These are phyloP conservation scores for Spinacia oleracea DNA, from an alignment of 179 eudicot species.

Conservation along the genomic window DNA sequence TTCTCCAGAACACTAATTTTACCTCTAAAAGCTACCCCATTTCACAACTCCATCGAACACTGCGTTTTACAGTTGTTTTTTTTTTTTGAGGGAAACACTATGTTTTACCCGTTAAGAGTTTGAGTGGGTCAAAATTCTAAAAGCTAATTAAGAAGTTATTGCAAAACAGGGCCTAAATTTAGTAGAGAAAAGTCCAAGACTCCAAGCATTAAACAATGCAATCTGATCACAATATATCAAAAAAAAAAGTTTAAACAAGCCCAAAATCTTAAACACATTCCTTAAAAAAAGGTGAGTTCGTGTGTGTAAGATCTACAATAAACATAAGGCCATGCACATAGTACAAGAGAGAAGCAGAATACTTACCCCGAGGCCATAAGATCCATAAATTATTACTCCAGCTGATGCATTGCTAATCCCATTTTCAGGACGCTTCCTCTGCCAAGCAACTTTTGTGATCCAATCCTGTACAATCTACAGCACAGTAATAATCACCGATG, in stretches of 20 bases:
- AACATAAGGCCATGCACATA: neutral
- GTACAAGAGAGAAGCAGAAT: neutral
- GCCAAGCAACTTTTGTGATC: constrained; percentile 51
- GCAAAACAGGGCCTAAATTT: neutral
- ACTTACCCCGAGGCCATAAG: constrained; percentile 70
- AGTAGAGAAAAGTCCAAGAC: neutral
- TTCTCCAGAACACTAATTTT: no score
- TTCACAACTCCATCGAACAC: no score
- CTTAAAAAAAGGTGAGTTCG: neutral
- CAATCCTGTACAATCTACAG: constrained; percentile 47
- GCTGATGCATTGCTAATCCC: constrained; percentile 40
- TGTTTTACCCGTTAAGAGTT: no score
- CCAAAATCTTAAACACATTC: neutral
- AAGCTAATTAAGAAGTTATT: neutral
- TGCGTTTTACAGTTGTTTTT: no score
- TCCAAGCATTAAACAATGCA: neutral
- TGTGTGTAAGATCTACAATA: neutral
- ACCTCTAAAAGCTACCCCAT: no score
- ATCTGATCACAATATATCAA: neutral
- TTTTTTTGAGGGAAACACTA: no score
- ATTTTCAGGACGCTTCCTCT: constrained; percentile 32
- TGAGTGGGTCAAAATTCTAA: neutral
- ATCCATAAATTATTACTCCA: constrained; percentile 54
- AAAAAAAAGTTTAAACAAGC: neutral
- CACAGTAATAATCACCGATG: constrained; percentile 6